Percentiles rank a stretch among this genome's conserved stretches.
Conservation (phyloP, 1,284 basidiomycete genomes). For the Agaricales sp. region DNA sequence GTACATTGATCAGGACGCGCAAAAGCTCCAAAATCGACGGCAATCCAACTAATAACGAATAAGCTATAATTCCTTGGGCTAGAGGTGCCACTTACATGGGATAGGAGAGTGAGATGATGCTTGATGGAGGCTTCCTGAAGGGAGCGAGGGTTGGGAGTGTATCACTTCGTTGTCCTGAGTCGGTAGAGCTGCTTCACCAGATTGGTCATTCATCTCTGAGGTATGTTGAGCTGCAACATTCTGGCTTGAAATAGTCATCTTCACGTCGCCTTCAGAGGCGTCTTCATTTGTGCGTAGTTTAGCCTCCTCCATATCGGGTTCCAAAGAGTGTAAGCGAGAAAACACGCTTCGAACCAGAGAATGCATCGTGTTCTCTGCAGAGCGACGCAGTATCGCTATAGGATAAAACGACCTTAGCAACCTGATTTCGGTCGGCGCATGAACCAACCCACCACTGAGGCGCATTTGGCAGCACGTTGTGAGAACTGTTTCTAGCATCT, state of each 20-base stretch:
- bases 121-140: too few relatives aligned
- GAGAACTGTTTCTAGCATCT: conserved; percentile 96
- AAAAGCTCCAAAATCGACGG: conserved; percentile 91
- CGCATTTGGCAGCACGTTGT: conserved; percentile 97
- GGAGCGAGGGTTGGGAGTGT: not conserved
- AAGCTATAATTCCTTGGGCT: conserved; percentile 8
- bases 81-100: conserved; percentile 30
- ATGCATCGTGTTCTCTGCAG: conserved; percentile 94
- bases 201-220: not conserved
- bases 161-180: conserved; percentile 10
- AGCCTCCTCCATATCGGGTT: conserved; percentile 56
- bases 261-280: conserved; percentile 46
- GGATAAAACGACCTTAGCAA: conserved; percentile 46
- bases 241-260: conserved; percentile 38
- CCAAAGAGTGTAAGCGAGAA: conserved; percentile 56
- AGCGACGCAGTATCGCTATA: conserved; percentile 48
- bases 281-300: conserved; percentile 42
- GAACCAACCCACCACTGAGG: conserved; percentile 64
- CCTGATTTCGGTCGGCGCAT: conserved; percentile 29
- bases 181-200: not conserved
- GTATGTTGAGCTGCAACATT: not conserved
- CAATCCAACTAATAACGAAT: conserved; percentile 58
- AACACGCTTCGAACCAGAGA: conserved; percentile 80
- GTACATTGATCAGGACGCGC: conserved; percentile 88
- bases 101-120: conserved; percentile 16